These are phyloP conservation scores for Lecanicillium sp. DNA, from an alignment of 2,329 filamentous ascomycete species.

Conservation along the genomic window DNA sequence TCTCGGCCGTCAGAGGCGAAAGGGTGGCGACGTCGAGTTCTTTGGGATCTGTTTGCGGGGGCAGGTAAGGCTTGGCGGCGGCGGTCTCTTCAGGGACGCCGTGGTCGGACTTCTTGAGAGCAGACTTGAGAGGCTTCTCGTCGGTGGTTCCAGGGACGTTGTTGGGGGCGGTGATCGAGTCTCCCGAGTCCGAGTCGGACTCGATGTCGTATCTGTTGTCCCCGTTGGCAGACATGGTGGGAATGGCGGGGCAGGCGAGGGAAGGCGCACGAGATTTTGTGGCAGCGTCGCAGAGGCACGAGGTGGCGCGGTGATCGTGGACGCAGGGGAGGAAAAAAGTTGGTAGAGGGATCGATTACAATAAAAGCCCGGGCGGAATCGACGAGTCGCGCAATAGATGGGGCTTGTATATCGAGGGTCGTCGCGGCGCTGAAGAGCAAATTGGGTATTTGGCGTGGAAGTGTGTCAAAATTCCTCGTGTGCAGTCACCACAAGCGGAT, in stretches of 20 bases:
- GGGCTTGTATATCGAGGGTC: slow-evolving; percentile 7
- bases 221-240: slow-evolving; percentile 46
- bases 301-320: no score
- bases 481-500: slow-evolving; percentile 26
- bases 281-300: no score
- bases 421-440: slow-evolving; percentile 12
- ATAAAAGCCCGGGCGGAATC: no score
- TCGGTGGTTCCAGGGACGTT: slow-evolving; percentile 49
- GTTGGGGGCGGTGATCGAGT: slow-evolving; percentile 53
- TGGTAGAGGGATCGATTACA: no score
- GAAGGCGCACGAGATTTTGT: slow-evolving; percentile 11
- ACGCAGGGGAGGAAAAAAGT: no score
- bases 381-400: no score
- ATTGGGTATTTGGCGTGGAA: slow-evolving; percentile 25
- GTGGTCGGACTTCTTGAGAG: slow-evolving; percentile 65
- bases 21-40: slow-evolving; percentile 76
- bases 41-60: slow-evolving; percentile 87
- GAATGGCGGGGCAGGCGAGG: slow-evolving; percentile 12
- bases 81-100: slow-evolving; percentile 50
- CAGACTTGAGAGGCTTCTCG: slow-evolving; percentile 69
- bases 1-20: slow-evolving; percentile 84
- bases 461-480: slow-evolving; percentile 34
- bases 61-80: slow-evolving; percentile 43
- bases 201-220: slow-evolving; percentile 63
- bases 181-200: slow-evolving; percentile 59